Percentiles rank a stretch among this genome's conserved stretches.
Conservation (phyloP, 2,329 filamentous ascomycete genomes). For the Fusarium proliferatum region DNA sequence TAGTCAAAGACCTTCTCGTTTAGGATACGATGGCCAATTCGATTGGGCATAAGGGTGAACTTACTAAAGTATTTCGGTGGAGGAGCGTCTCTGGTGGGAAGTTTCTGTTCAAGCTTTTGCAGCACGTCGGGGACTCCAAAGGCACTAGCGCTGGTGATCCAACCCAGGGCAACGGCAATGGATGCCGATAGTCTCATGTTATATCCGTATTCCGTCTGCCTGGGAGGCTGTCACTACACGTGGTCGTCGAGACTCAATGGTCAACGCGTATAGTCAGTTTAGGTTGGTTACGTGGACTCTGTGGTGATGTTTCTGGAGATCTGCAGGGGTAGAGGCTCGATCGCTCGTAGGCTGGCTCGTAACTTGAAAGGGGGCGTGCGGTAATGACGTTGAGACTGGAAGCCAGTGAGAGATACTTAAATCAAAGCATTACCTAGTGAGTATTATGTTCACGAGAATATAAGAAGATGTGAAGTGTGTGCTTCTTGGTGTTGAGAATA, state of each 20-base stretch:
- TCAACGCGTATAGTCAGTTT: neutral
- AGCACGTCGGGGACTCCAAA: conserved; percentile 12
- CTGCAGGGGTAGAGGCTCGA: conserved; percentile 10
- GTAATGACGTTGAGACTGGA: neutral
- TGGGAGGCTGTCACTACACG: neutral
- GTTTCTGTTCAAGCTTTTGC: conserved; percentile 15
- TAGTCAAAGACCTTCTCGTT: neutral
- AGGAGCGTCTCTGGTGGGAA: neutral
- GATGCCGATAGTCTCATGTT: conserved; percentile 14
- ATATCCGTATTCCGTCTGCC: neutral
- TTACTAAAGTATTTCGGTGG: conserved; percentile 35
- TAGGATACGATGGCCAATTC: neutral
- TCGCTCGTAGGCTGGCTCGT: neutral
- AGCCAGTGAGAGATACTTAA: neutral
- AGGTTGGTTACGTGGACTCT: conserved; percentile 12
- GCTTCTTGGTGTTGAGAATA: neutral
- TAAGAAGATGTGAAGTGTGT: too few species aligned
- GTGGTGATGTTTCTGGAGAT: neutral
- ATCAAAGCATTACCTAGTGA: neutral
- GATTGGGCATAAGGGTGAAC: neutral
- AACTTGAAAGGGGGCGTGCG: conserved; percentile 11
- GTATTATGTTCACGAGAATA: fast-evolving
- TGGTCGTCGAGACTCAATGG: neutral
- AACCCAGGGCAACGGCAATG: neutral
- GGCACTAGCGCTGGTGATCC: conserved; percentile 18